Percentiles rank a stretch among this genome's conserved stretches.
Conservation (phyloP, 345 rosid genomes). For the Salix purpurea region DNA sequence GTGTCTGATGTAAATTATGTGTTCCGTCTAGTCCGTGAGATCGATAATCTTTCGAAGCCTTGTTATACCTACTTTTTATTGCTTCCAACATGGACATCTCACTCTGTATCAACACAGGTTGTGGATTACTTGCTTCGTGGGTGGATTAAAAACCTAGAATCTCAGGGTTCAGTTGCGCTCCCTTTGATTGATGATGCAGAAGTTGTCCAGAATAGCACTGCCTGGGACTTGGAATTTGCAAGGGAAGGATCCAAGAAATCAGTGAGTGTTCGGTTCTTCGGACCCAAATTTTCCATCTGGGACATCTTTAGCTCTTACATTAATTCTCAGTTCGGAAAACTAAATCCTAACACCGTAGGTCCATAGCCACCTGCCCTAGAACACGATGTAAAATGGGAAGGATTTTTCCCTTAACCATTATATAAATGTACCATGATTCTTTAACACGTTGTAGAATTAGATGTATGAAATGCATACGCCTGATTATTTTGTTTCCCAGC, state of each 20-base stretch:
- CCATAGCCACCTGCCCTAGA: not conserved
- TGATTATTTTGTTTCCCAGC: not conserved
- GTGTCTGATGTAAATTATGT: not conserved
- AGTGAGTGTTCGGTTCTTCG: conserved; percentile 45
- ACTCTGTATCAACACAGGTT: conserved; percentile 43
- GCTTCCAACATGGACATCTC: not conserved
- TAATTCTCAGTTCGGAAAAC: conserved; percentile 27
- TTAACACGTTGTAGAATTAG: not conserved
- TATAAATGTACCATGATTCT: not conserved
- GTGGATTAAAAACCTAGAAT: conserved; percentile 75
- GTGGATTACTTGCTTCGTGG: conserved; percentile 78
- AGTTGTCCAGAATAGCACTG: conserved; percentile 30
- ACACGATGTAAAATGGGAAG: conserved; percentile 9
- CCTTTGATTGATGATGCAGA: conserved; percentile 54
- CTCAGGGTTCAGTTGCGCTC: conserved; percentile 46
- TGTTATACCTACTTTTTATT: not conserved
- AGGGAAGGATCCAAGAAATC: conserved; percentile 58
- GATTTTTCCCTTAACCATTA: not conserved
- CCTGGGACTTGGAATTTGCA: conserved; percentile 55
- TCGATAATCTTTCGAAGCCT: not conserved
- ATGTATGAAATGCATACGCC: not conserved
- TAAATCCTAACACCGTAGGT: conserved; percentile 15
- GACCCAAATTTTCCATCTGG: conserved; percentile 54
- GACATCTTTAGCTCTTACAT: conserved; percentile 36
- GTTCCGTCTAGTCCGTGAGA: not conserved